phyloP scores from a whole-genome alignment of 805 yeast species.

The Saccharomycopsis olivae region DNA sequence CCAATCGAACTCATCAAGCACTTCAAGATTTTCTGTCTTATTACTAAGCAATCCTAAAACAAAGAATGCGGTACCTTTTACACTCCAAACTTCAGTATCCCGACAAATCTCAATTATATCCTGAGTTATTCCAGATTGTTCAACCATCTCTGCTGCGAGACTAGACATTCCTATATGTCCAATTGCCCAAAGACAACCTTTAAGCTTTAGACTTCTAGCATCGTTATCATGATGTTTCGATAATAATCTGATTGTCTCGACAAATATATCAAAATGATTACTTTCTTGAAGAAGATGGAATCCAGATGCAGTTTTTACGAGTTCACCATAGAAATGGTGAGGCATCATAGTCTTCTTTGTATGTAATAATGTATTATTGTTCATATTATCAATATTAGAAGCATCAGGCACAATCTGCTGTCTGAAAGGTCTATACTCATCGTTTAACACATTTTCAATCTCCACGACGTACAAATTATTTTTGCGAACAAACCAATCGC shows the following conservation, averaged over 20 bases:
- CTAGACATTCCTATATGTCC: slow-evolving; percentile 73
- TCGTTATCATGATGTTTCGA: too few species aligned
- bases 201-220: slow-evolving; percentile 31
- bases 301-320: slow-evolving; percentile 77
- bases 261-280: slow-evolving; percentile 19
- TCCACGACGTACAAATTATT: slow-evolving; percentile 36
- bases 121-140: slow-evolving; percentile 39
- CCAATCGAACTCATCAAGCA: slow-evolving; percentile 79
- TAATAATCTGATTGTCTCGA: slow-evolving; percentile 19
- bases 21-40: slow-evolving; percentile 73
- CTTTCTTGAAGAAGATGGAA: slow-evolving; percentile 43
- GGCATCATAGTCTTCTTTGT: slow-evolving; percentile 28
- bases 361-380: not conserved
- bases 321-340: slow-evolving; percentile 66
- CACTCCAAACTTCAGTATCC: slow-evolving; percentile 40
- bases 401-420: slow-evolving; percentile 3
- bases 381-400: not conserved
- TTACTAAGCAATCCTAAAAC: slow-evolving; percentile 64
- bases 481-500: slow-evolving; percentile 47
- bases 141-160: slow-evolving; percentile 53
- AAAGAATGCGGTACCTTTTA: slow-evolving; percentile 70
- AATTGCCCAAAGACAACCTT: slow-evolving; percentile 77
- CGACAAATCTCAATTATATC: slow-evolving; percentile 43
- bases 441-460: slow-evolving; percentile 32
- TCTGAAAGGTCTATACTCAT: slow-evolving; percentile 16